These are phyloP conservation scores for Apiotrichum sp. DNA, from an alignment of 1,284 basidiomycete genomes.

Conservation along the genomic window DNA sequence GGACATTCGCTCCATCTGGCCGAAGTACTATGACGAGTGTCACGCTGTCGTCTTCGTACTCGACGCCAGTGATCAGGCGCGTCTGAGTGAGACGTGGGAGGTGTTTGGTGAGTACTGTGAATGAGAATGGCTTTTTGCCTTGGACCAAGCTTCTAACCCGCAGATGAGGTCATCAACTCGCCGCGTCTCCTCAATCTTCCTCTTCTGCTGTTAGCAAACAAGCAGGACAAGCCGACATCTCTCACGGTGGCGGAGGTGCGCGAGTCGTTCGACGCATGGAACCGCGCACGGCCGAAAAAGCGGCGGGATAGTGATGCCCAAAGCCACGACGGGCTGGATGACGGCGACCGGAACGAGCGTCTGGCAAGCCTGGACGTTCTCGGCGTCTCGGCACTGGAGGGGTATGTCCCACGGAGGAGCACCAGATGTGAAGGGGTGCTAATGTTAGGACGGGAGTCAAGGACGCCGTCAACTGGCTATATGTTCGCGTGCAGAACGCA, in stretches of 20 bases:
- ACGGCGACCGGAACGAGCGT: conserved; percentile 51
- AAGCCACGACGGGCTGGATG: conserved; percentile 31
- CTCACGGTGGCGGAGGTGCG: conserved; percentile 81
- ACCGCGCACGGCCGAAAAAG: conserved; percentile 21
- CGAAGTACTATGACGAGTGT: conserved; percentile 86
- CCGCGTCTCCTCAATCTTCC: conserved; percentile 82
- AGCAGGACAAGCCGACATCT: conserved; percentile 73
- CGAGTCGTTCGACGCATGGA: conserved; percentile 84
- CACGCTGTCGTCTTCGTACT: conserved; percentile 89
- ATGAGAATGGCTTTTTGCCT: background rate
- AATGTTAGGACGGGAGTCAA: conserved; percentile 70
- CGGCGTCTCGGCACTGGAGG: conserved; percentile 80
- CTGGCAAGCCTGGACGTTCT: conserved; percentile 83
- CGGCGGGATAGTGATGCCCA: background rate
- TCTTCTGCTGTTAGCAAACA: conserved; percentile 81
- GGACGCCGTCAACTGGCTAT: conserved; percentile 87
- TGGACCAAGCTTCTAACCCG: background rate
- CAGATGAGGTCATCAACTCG: conserved; percentile 75
- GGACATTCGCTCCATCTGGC: conserved; percentile 86
- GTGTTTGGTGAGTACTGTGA: conserved; percentile 67
- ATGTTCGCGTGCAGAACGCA: conserved; percentile 84
- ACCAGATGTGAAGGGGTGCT: background rate
- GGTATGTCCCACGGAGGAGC: too few relatives aligned
- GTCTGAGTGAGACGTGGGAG: conserved; percentile 84
- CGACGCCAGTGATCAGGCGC: conserved; percentile 77